These are phyloP conservation scores for Gossypium raimondii DNA, from an alignment of 345 rosid species.

Conservation along the genomic window DNA sequence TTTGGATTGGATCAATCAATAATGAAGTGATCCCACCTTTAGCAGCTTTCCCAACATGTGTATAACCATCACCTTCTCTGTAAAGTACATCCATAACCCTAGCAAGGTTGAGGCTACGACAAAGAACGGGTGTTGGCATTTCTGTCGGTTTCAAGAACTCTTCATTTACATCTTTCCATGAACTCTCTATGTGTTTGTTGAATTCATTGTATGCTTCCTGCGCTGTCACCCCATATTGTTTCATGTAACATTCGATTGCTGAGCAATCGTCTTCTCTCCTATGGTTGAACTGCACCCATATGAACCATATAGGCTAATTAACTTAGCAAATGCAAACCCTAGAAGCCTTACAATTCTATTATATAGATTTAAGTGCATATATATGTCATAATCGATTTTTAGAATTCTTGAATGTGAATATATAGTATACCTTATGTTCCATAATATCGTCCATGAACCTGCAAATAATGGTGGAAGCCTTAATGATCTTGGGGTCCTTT, in stretches of 20 bases:
- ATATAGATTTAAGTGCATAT: neutral
- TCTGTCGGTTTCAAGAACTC: slow-evolving; percentile 8
- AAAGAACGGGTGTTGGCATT: neutral
- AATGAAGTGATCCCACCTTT: neutral
- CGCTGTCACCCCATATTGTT: neutral
- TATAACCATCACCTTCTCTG: slow-evolving; percentile 8
- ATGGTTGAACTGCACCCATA: neutral
- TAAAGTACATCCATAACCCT: slow-evolving; percentile 9
- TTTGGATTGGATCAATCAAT: neutral
- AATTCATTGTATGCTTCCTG: neutral
- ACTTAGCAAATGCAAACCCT: too few species aligned
- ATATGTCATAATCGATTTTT: too few species aligned
- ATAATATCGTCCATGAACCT: slow-evolving; percentile 35
- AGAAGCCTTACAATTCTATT: neutral
- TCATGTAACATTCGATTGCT: slow-evolving; percentile 13
- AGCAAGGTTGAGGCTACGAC: slow-evolving; percentile 4
- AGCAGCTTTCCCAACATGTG: neutral
- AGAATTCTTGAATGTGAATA: too few species aligned
- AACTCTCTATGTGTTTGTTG: neutral
- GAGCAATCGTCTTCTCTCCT: slow-evolving; percentile 9
- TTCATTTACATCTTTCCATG: slow-evolving; percentile 13
- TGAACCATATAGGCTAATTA: neutral
- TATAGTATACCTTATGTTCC: slow-evolving; percentile 5
- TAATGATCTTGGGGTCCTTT: slow-evolving; percentile 20
- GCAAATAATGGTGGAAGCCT: slow-evolving; percentile 17